phyloP scores from a whole-genome alignment of 257 asterid genomes.

The Verbena officinalis region DNA sequence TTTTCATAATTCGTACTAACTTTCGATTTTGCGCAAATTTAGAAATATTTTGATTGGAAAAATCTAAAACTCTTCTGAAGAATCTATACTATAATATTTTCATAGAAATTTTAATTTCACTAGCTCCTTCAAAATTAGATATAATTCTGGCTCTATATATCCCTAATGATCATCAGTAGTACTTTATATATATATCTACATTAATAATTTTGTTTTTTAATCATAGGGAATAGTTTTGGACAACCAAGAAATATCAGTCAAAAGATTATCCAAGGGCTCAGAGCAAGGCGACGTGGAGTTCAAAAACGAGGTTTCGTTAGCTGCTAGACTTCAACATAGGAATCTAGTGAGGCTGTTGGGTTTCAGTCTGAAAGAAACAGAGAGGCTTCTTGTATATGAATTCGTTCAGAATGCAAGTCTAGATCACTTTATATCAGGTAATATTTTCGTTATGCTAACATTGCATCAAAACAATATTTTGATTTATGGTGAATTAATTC shows the following conservation, averaged over 20 bases:
- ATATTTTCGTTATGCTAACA: not conserved
- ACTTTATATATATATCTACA: no score
- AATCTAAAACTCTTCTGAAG: no score
- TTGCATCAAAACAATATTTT: no score
- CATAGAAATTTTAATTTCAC: no score
- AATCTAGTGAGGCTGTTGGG: slow-evolving; percentile 37
- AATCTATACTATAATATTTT: no score
- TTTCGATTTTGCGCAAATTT: no score
- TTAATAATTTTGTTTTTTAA: not conserved
- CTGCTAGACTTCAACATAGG: slow-evolving; percentile 35
- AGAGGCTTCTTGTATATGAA: slow-evolving; percentile 28
- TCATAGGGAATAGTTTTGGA: slow-evolving; percentile 24
- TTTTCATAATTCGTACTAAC: no score
- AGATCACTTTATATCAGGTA: slow-evolving; percentile 35
- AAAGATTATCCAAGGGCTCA: slow-evolving; percentile 28
- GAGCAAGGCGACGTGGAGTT: slow-evolving; percentile 29
- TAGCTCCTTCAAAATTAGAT: no score
- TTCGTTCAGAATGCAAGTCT: slow-evolving; percentile 30
- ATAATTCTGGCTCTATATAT: no score
- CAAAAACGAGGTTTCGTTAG: slow-evolving; percentile 27
- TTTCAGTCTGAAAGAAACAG: slow-evolving; percentile 4
- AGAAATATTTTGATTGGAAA: no score
- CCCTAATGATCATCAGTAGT: no score
- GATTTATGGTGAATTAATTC: no score
- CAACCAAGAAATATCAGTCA: slow-evolving; percentile 34